Percentiles rank a stretch among this genome's conserved stretches.
Evolutionary conservation across 345 rosid genomes (phyloP).

Genomic region (Stellera chamaejasme): DNA sequence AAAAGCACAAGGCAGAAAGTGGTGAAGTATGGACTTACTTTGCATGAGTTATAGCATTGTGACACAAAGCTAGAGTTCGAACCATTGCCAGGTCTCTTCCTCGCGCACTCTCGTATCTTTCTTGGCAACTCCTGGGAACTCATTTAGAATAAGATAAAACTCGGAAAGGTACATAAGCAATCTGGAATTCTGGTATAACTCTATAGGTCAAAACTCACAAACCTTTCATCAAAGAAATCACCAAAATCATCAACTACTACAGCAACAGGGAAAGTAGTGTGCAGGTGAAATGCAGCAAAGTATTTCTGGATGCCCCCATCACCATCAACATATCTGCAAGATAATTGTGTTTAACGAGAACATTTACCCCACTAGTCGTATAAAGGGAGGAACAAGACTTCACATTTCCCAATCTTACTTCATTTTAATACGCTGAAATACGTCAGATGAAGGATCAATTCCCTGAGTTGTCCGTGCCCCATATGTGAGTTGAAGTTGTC

Average conservation of each 20-base stretch:
- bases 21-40: constrained; percentile 32
- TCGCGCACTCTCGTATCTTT: constrained; percentile 49
- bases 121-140: constrained; percentile 40
- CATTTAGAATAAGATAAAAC: not conserved
- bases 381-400: not conserved
- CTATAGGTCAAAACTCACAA: not conserved
- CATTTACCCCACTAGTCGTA: not conserved
- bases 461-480: constrained; percentile 30
- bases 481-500: not conserved
- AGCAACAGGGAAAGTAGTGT: constrained; percentile 36
- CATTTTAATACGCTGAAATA: constrained; percentile 58
- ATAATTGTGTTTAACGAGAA: not conserved
- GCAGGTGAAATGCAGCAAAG: constrained; percentile 87
- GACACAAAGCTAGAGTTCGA: constrained; percentile 64
- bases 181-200: not conserved
- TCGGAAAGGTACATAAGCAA: not conserved
- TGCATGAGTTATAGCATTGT: constrained; percentile 52
- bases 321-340: constrained; percentile 63
- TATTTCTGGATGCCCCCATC: constrained; percentile 68
- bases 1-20: not conserved
- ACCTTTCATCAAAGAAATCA: constrained; percentile 62
- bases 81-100: constrained; percentile 84
- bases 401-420: constrained; percentile 36
- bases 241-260: constrained; percentile 78
- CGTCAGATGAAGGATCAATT: constrained; percentile 50